Conservation (phyloP, 441 rosid genomes). For the Daphne laureola region DNA sequence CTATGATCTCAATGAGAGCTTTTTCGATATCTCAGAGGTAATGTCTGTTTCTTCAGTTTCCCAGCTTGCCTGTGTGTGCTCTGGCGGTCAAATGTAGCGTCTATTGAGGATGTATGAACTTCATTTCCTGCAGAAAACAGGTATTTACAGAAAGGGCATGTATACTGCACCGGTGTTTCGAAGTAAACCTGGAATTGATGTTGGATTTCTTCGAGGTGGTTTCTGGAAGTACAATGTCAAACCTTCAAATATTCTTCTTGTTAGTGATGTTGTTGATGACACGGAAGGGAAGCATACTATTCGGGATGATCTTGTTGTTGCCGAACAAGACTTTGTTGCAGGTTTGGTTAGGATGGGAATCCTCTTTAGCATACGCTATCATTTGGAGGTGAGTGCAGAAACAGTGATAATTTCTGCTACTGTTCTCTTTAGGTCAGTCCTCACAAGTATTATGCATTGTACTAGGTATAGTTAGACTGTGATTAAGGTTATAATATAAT, state of each 20-base stretch:
- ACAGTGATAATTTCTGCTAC: too few relatives aligned
- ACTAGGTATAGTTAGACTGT: too few relatives aligned
- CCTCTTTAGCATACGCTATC: slow-evolving; percentile 59
- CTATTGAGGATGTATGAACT: too few relatives aligned
- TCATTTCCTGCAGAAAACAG: slow-evolving; percentile 39
- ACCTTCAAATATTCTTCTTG: slow-evolving; percentile 59
- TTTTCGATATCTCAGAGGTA: slow-evolving; percentile 75
- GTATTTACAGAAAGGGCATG: slow-evolving; percentile 29
- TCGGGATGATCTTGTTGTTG: slow-evolving; percentile 76
- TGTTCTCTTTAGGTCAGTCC: too few relatives aligned
- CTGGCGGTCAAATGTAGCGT: too few relatives aligned
- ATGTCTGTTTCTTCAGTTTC: slow-evolving; percentile 8
- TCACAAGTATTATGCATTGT: too few relatives aligned
- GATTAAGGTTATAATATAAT: too few relatives aligned
- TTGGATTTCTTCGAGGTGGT: slow-evolving; percentile 75
- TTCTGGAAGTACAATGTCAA: slow-evolving; percentile 93
- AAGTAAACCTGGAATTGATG: slow-evolving; percentile 68
- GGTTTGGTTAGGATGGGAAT: slow-evolving; percentile 92
- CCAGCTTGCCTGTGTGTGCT: too few relatives aligned
- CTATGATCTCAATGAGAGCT: slow-evolving; percentile 58
- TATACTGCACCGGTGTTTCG: slow-evolving; percentile 78
- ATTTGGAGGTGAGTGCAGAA: slow-evolving; percentile 57
- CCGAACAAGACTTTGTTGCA: slow-evolving; percentile 89
- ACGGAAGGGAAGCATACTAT: slow-evolving; percentile 59
- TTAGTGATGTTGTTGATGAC: slow-evolving; percentile 42